Percentiles rank a stretch among this genome's conserved stretches.
These are phyloP conservation scores for Paraglomus brasilianum DNA, from an alignment of 192 early-diverging fungal species.

Conservation along the genomic window DNA sequence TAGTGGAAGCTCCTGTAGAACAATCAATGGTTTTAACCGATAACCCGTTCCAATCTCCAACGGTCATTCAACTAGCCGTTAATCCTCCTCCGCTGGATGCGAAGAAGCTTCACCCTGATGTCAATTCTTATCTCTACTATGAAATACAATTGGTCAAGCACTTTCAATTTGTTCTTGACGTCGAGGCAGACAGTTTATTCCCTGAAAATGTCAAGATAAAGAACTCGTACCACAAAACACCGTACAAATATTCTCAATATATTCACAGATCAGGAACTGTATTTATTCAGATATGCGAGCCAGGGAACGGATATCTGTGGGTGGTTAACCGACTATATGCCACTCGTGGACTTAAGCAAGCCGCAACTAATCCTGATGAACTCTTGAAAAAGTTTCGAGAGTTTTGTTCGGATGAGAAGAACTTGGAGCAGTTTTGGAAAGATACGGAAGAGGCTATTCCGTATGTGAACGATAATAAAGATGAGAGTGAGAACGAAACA, in stretches of 20 bases:
- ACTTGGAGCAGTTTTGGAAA: conserved; percentile 68
- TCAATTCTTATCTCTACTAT: conserved; percentile 63
- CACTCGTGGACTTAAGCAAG: conserved; percentile 36
- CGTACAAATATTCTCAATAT: conserved; percentile 83
- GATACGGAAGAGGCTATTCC: conserved; percentile 18
- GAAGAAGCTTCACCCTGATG: conserved; percentile 36
- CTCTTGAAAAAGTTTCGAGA: conserved; percentile 60
- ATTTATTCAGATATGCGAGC: conserved; percentile 84
- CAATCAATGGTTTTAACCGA: conserved; percentile 63
- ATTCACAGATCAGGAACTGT: conserved; percentile 88
- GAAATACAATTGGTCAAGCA: conserved; percentile 77
- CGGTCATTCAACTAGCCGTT: conserved; percentile 59
- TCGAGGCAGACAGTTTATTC: conserved; percentile 83
- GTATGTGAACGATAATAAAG: too few relatives aligned
- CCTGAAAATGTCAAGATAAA: conserved; percentile 56
- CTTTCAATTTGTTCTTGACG: conserved; percentile 87
- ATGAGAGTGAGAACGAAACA: too few relatives aligned
- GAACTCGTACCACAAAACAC: conserved; percentile 61
- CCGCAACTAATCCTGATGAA: conserved; percentile 55
- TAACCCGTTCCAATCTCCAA: conserved; percentile 88
- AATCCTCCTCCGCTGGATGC: conserved; percentile 62
- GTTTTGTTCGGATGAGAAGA: conserved; percentile 56
- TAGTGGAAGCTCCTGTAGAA: conserved; percentile 86
- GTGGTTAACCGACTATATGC: conserved; percentile 80
- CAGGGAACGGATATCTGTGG: conserved; percentile 82